Percentiles rank a stretch among this genome's conserved stretches.
Evolutionary conservation across 2,329 filamentous ascomycete species (phyloP).

Genomic region (Lasiodiplodia sp.): DNA sequence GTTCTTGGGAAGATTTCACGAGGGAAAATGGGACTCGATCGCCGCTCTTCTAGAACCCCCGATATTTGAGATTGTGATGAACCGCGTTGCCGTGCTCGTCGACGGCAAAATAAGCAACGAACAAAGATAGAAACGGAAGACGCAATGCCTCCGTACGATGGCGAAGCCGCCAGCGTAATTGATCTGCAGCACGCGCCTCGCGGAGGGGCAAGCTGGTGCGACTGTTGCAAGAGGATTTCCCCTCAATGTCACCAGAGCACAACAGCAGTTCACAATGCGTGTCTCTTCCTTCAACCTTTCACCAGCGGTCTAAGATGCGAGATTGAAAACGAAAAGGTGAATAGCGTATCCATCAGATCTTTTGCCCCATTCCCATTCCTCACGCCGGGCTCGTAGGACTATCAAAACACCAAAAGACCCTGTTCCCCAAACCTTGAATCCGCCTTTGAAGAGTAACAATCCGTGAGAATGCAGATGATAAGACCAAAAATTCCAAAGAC

Average conservation of each 20-base stretch:
- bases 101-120: not conserved
- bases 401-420: not conserved
- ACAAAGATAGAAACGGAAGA: not conserved
- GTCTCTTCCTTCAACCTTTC: not conserved
- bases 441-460: conserved; percentile 9
- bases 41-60: not conserved
- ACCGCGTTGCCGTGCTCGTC: conserved; percentile 13
- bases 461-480: not conserved
- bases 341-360: not conserved
- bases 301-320: not conserved
- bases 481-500: not conserved
- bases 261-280: not conserved
- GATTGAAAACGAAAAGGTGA: not conserved
- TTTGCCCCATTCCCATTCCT: conserved; percentile 1
- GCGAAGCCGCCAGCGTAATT: conserved; percentile 9
- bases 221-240: not conserved
- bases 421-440: not conserved
- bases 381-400: not conserved
- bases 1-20: not conserved
- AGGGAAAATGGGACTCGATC: conserved; percentile 3
- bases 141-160: not conserved
- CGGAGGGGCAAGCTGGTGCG: not conserved
- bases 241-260: not conserved
- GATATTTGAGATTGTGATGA: conserved; percentile 19
- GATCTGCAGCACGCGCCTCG: not conserved